These are phyloP conservation scores for sweet orange (Citrus sinensis) DNA, from an alignment of 345 rosid genomes.

Conservation along the genomic window DNA sequence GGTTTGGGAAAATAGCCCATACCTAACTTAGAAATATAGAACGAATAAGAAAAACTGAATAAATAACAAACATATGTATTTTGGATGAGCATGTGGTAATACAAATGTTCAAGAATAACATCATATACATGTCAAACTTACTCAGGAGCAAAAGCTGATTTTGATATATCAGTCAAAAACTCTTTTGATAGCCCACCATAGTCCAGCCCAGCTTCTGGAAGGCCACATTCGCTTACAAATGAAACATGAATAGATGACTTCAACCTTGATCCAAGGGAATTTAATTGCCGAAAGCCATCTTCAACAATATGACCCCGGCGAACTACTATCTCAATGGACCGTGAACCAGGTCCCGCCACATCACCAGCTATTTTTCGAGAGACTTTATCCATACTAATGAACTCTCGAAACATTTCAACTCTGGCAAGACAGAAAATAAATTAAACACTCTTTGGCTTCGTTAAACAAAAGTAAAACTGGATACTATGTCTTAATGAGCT, in stretches of 20 bases:
- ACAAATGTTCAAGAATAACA: constrained; percentile 8
- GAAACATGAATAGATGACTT: constrained; percentile 92
- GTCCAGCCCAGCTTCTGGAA: constrained; percentile 98
- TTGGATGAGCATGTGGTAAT: constrained; percentile 3
- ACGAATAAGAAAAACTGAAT: background rate
- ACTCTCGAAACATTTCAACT: constrained; percentile 95
- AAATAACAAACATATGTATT: background rate
- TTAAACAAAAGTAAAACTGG: constrained; percentile 5
- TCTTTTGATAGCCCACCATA: constrained; percentile 97
- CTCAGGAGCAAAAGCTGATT: constrained; percentile 89
- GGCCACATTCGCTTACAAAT: constrained; percentile 94
- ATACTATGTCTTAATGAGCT: background rate
- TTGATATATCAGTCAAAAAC: constrained; percentile 92
- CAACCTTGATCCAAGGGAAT: constrained; percentile 77
- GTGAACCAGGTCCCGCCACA: constrained; percentile 74
- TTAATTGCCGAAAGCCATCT: constrained; percentile 87
- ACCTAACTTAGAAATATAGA: constrained; percentile 40
- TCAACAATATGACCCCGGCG: constrained; percentile 90
- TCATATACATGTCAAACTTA: constrained; percentile 40
- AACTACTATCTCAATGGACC: constrained; percentile 79
- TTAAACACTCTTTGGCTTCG: constrained; percentile 17
- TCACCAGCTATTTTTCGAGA: constrained; percentile 91
- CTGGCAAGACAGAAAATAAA: constrained; percentile 42
- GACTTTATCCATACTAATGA: constrained; percentile 86
- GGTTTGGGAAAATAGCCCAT: constrained; percentile 88